Base-by-base conservation (phyloP, 2,329 filamentous ascomycete species). In the Ramularia endophylla region DNA sequence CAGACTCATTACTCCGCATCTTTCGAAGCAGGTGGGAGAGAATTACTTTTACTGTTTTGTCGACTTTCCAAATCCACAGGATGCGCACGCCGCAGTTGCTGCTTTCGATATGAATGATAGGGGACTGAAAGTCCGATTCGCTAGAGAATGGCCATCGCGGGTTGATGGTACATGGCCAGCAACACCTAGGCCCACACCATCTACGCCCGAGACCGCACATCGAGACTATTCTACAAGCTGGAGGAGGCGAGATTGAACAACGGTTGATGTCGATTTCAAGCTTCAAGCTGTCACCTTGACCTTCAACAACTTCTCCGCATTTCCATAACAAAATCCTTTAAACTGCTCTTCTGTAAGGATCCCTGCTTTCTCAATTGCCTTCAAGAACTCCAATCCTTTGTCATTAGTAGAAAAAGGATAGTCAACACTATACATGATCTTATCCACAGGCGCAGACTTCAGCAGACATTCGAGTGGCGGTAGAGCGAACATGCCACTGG, bases 401-500 rank as follows among this genome's bases (percentile, higher is more conserved):
- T 42, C 44, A 30, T 29, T 40, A 5, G 15, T 29, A 16, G 36
- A 32, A 18, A 42, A 42, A n/a, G 36, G 40, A 40, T 43, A 46
- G 30, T 43, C 39, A 27, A 46, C 36, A 27, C 44, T 43, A 27
- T 32, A 46, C 44, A 46, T 40, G 9, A 46, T 39, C 32, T 39
- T 38, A 7, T 46, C 44, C 27, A 9, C 30, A 9, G 28, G 27
- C 20, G 15, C 33, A 13, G 16, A 16, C 31, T 38, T 38, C 9
- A 43, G 25, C 27, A 46, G 9, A 38, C 57, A 63, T 28, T 62
- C 62, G 56, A 78, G 49, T 0, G 74, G 69, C 16, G 67, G 63
- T 17, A 77, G 40, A 19, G 64, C 66, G 57, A 71, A 78, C 47
- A 72, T 68, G 1, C 74, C 75, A 47, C 68, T 72, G 2, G 75